Conservation (phyloP, 2,329 filamentous ascomycete species). For the Venturiaceae sp. region DNA sequence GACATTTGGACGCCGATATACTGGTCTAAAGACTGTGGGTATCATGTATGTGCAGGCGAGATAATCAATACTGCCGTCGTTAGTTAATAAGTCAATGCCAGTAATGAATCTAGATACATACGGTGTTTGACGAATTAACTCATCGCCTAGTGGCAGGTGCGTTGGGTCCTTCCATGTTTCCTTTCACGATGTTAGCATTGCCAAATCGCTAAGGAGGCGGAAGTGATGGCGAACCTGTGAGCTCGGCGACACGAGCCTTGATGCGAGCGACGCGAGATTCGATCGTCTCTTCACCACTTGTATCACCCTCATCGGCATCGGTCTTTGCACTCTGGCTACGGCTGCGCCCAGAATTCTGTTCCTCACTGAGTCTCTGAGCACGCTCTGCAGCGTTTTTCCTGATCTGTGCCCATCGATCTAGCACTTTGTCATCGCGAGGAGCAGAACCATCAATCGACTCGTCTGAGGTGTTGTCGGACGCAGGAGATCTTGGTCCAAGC, state of each 20-base stretch:
- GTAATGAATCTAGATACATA: not conserved
- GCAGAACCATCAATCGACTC: constrained; percentile 27
- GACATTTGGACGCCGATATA: not conserved
- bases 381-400: constrained; percentile 86
- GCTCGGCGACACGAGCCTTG: constrained; percentile 89
- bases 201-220: not conserved
- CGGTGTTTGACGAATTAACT: not conserved
- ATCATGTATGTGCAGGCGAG: not conserved
- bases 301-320: constrained; percentile 69
- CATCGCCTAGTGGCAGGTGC: not conserved
- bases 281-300: constrained; percentile 94
- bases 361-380: constrained; percentile 54
- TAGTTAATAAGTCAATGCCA: not conserved
- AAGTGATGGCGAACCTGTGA: constrained; percentile 53
- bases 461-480: constrained; percentile 28
- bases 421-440: constrained; percentile 33
- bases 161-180: constrained; percentile 1
- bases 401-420: constrained; percentile 90
- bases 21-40: not conserved
- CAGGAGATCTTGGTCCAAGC: constrained; percentile 2
- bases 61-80: not conserved
- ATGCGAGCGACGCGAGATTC: constrained; percentile 95
- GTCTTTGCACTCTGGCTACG: constrained; percentile 42
- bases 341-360: constrained; percentile 42
- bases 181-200: not conserved